These are phyloP conservation scores for Hyparrhenia diplandra DNA, from an alignment of 176 grass and related monocot genomes.

Conservation along the genomic window DNA sequence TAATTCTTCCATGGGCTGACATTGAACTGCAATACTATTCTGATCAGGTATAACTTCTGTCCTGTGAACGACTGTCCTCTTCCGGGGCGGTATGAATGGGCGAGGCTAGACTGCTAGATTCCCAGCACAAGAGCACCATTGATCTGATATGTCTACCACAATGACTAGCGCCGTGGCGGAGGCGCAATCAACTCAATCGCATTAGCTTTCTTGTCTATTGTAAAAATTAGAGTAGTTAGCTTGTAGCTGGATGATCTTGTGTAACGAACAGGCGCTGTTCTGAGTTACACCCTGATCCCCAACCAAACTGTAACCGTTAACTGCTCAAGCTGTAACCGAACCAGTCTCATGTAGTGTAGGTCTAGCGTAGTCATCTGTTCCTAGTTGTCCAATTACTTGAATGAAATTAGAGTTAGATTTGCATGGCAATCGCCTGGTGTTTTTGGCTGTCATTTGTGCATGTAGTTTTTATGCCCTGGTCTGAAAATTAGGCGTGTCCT, in stretches of 20 bases:
- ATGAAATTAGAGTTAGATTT: slow-evolving; percentile 25
- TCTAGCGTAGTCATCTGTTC: slow-evolving; percentile 19
- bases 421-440: neutral
- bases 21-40: neutral
- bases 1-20: slow-evolving; percentile 1
- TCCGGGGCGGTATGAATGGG: slow-evolving; percentile 64
- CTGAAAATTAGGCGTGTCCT: neutral
- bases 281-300: slow-evolving; percentile 35
- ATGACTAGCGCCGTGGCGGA: neutral
- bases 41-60: slow-evolving; percentile 68
- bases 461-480: neutral
- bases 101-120: slow-evolving; percentile 47
- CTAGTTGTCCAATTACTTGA: slow-evolving; percentile 7
- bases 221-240: slow-evolving; percentile 54
- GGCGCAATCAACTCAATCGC: slow-evolving; percentile 8
- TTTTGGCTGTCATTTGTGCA: neutral
- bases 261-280: slow-evolving; percentile 12
- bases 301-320: slow-evolving; percentile 47
- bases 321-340: slow-evolving; percentile 36
- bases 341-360: slow-evolving; percentile 23
- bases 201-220: slow-evolving; percentile 34
- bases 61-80: slow-evolving; percentile 47
- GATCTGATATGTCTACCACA: slow-evolving; percentile 18
- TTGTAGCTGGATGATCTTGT: slow-evolving; percentile 30
- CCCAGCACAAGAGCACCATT: slow-evolving; percentile 11